Evolutionary conservation across 495 filamentous ascomycete species (phyloP), one percentile per base, ranked within the genome.

Genomic region (Penicillium antarcticum): DNA sequence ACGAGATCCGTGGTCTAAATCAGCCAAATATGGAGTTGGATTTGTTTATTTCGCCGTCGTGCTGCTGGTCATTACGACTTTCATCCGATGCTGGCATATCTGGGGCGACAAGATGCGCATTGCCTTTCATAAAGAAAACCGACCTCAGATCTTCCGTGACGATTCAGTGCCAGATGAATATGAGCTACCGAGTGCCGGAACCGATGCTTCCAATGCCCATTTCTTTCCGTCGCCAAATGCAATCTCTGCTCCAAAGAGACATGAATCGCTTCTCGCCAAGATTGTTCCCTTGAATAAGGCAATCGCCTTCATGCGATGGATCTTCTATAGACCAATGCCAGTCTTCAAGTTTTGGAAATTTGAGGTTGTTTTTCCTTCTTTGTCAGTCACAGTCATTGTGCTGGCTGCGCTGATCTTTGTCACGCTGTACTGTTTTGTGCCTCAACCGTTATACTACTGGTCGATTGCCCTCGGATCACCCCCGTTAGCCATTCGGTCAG

Each of bases 101-200:
- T 94, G 88, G 84, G 87, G 88, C 34, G 91, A 96, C 74, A 91
- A 89, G 72, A 86, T 92, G 42, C 78, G 91, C 53, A 87, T 89
- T 53, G 90, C 88, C 39, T 80, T 90, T 43, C 83, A 90, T 71
- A 89, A 88, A 70, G 86, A 92, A 58, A 80, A 85, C 58, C 75
- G 84, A 61, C 72, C 42, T 77, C 64, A 72, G 75, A 58, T 77
- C 57, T 40, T 70, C 64, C 69, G 81, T 60, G 69, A 75, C 63
- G 56, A 55, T 13, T 86, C 71, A 65, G 82, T 85, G 24, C 81
- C 84, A 6, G 63, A 81, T 52, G 87, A 87, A 48, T 85, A 87
- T 60, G 80, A 86, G 58, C 77, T 88, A 58, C 81, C 80, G 9
- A 84, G 78, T 48, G 73, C 90, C 57, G 75, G 79, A 45, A 90